Conservation (phyloP, 2,329 filamentous ascomycete genomes). For the Trichoderma sp. region DNA sequence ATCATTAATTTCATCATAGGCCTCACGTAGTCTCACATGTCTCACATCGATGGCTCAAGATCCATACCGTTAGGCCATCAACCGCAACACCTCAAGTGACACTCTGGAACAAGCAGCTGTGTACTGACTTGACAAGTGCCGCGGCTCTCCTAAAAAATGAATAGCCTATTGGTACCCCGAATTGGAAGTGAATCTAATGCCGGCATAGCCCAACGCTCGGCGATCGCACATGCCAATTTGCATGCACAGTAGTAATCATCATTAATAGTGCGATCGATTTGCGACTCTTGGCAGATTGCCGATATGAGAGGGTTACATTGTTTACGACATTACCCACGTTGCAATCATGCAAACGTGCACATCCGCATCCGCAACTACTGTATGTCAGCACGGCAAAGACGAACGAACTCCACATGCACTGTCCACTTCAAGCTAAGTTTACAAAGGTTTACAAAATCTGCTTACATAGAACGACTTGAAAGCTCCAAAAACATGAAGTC, state of each 20-base stretch:
- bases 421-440: not conserved
- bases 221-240: too few species aligned
- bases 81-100: not conserved
- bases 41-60: not conserved
- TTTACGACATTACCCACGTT: not conserved
- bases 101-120: too few species aligned
- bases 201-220: too few species aligned
- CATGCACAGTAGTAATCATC: too few species aligned
- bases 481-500: not conserved
- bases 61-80: not conserved
- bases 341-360: not conserved
- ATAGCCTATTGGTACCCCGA: too few species aligned
- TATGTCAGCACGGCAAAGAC: not conserved
- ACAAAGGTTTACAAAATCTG: not conserved
- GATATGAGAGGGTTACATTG: not conserved
- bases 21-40: not conserved
- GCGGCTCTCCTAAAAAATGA: too few species aligned
- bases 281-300: not conserved
- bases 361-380: not conserved
- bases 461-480: not conserved
- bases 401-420: not conserved
- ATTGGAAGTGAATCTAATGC: too few species aligned
- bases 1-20: too few species aligned
- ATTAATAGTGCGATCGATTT: too few species aligned
- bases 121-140: too few species aligned